A percentile compares a stretch with the other conserved stretches of the same genome.
phyloP scores from a whole-genome alignment of 176 grass and related monocot species.

The Carex scoparia region DNA sequence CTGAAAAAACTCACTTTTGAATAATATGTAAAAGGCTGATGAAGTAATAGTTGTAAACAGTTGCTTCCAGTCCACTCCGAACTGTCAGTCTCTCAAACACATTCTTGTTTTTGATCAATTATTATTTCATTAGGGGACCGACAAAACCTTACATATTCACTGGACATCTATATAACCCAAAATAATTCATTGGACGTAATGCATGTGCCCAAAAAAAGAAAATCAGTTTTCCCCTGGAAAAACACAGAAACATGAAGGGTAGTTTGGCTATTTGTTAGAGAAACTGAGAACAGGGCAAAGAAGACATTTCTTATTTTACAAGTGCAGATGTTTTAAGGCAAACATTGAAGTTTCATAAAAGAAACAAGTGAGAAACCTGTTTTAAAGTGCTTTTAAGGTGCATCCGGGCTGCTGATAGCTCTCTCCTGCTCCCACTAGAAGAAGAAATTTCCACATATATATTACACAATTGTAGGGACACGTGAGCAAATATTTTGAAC shows the following conservation, averaged over 20 bases:
- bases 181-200: background rate
- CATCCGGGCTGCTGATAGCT: constrained; percentile 75
- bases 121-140: background rate
- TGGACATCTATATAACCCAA: background rate
- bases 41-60: background rate
- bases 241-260: background rate
- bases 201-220: background rate
- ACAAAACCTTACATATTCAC: background rate
- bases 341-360: background rate
- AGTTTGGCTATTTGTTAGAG: background rate
- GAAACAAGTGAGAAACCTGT: constrained; percentile 36
- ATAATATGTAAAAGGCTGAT: background rate
- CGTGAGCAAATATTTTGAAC: constrained; percentile 76
- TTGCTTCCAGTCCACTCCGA: background rate
- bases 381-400: constrained; percentile 84
- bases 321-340: background rate
- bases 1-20: constrained; percentile 24
- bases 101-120: background rate
- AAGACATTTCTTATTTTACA: background rate
- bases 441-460: constrained; percentile 73
- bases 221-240: background rate
- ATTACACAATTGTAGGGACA: constrained; percentile 68
- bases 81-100: background rate
- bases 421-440: constrained; percentile 44
- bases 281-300: background rate